Evolutionary conservation across 495 filamentous ascomycete species (phyloP), one percentile per base, ranked within the genome.

Genomic region (Penicillium ochrochloron): DNA sequence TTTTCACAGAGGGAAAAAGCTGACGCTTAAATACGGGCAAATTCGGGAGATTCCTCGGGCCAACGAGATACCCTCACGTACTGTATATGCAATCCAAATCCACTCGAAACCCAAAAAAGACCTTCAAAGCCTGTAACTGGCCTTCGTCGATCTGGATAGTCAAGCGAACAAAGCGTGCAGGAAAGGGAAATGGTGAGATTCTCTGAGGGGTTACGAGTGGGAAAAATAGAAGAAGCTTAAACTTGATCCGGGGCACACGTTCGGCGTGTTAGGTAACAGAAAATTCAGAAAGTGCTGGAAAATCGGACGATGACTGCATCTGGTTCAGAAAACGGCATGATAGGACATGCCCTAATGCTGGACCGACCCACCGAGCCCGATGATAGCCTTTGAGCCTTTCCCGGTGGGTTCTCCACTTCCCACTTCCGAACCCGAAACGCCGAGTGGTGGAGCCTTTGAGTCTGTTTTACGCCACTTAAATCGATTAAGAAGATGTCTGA

Each of bases 341-440:
- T 27, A 27, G 25, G 44, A 19, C 44, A 23, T 48, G 44, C 44
- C 44, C 44, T 48, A 48, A 48, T 2, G 8, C 19, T 48, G 44
- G 21, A 48, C 12, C 12, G 44, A 48, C 44, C 44, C 44, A 25
- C 44, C 21, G 6, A 25, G 44, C 44, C 44, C 44, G 44, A 48
- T 25, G 44, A 12, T 48, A 48, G 44, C 44, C 44, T 48, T 48
- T 48, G 25, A 27, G 25, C 25, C 25, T 27, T 27, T 27, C 25
- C 12, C 19, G 19, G 44, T 25, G 44, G 44, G 25, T 1, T 33
- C 8, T 48, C 19, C 21, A 48, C 44, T 48, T 48, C 19, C 17
- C 44, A 23, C 21, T 48, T 48, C 10, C 44, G 44, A 48, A 48
- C 44, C 44, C 44, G 44, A 48, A 48, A 48, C 44, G 44, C 44